These are phyloP conservation scores for Cutaneotrichosporon dermatis DNA, from an alignment of 1,284 basidiomycete genomes.

Conservation along the genomic window DNA sequence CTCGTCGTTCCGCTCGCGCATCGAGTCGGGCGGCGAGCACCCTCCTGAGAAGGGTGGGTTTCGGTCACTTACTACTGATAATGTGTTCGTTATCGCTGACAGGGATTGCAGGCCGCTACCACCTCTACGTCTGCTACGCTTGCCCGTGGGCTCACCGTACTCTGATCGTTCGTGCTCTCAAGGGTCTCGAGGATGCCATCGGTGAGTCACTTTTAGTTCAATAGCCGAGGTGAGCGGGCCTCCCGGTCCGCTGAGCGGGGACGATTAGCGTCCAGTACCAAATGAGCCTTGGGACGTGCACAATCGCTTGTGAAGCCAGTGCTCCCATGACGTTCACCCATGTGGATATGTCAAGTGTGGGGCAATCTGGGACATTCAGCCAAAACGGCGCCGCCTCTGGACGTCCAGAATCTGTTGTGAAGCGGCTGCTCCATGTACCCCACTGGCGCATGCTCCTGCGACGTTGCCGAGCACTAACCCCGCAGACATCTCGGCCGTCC, in stretches of 20 bases:
- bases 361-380: too few relatives aligned
- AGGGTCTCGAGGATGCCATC: slow-evolving; percentile 81
- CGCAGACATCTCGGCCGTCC: slow-evolving; percentile 72
- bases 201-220: slow-evolving; percentile 51
- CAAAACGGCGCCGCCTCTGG: too few relatives aligned
- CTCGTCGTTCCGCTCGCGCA: slow-evolving; percentile 67
- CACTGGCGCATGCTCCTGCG: too few relatives aligned
- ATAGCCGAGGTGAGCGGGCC: too few relatives aligned
- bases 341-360: too few relatives aligned
- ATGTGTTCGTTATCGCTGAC: not conserved
- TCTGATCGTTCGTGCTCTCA: slow-evolving; percentile 81
- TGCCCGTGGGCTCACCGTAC: slow-evolving; percentile 87
- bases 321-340: too few relatives aligned
- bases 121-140: slow-evolving; percentile 81
- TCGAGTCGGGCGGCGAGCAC: slow-evolving; percentile 70
- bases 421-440: too few relatives aligned
- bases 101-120: slow-evolving; percentile 67
- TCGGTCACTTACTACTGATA: slow-evolving; percentile 10
- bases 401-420: too few relatives aligned
- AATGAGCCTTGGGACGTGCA: too few relatives aligned
- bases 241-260: too few relatives aligned
- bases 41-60: slow-evolving; percentile 69
- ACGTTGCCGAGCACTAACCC: not conserved
- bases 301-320: too few relatives aligned
- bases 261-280: too few relatives aligned